Evolutionary conservation across 192 early-diverging fungal species (phyloP).

Genomic region (Diversispora epigaea): DNA sequence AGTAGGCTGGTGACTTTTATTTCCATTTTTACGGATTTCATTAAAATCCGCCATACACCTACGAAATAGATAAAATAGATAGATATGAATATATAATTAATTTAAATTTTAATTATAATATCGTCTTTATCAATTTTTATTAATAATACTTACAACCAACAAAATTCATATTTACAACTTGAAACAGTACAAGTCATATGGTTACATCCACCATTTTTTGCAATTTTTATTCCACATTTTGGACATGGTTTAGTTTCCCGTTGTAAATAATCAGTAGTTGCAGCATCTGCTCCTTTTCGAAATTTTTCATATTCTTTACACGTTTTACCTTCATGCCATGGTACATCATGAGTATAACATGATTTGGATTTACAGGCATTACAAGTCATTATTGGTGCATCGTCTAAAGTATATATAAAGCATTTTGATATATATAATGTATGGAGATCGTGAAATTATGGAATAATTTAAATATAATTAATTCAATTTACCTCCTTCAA

Average conservation of each 20-base stretch:
- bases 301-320: constrained; percentile 8
- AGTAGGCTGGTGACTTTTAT: background rate
- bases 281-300: background rate
- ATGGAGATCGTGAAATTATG: background rate
- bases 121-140: background rate
- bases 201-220: constrained; percentile 29
- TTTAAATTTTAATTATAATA: background rate
- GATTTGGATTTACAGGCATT: background rate
- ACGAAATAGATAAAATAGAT: background rate
- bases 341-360: constrained; percentile 21
- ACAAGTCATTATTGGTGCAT: constrained; percentile 32
- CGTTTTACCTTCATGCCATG: background rate
- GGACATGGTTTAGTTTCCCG: constrained; percentile 26
- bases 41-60: constrained; percentile 11
- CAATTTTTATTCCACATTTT: constrained; percentile 15
- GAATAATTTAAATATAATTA: background rate
- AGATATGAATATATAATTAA: background rate
- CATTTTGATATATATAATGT: background rate
- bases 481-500: constrained; percentile 1
- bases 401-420: background rate
- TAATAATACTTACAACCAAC: constrained; percentile 15
- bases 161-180: constrained; percentile 27
- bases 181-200: constrained; percentile 25
- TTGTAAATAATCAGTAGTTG: background rate
- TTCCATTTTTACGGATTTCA: constrained; percentile 5